Base-by-base conservation (phyloP, 2,329 filamentous ascomycete genomes). In the Tolypocladium nubicola region DNA sequence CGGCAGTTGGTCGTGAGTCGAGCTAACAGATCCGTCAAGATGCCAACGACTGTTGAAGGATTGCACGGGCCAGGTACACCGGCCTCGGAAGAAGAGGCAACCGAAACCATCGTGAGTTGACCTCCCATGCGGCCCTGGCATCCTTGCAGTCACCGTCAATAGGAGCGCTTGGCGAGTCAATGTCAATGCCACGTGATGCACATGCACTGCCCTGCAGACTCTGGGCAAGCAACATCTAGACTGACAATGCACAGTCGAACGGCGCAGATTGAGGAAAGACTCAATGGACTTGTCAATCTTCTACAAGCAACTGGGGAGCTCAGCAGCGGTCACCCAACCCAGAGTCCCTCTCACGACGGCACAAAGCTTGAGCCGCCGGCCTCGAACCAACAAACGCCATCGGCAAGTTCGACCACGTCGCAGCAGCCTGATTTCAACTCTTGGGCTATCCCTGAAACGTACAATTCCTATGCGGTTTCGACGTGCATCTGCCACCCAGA, bases 61-160 rank as follows among this genome's bases (percentile, higher is more conserved):
- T 39, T 81, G 79, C 59, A 66, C 70, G 0, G 70, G 68, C 13
- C 78, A 81, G 61, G 65, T 79, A 33, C 78, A 78, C 61, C 73
- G 72, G 30, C 76, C 76, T 4, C 71, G 79, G 37, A 81, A 81
- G 66, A 81, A 80, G 69, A 71, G 79, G 61, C 74, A 76, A 38
- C 70, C 68, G 39, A 79, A 76, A 58, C 75, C 76, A 38, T 80
- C 78, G 78, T 80, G 68, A 71, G 78, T 73, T n/a, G 23, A 8
- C 7, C 19, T n/a, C 30, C 4, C 3, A 35, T 9, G 7, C 13
- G 9, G 9, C 30, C 11, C 47, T 9, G 2, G 16, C 4, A 13
- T 6, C 4, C 11, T 16, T 30, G 47, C 47, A n/a, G 16, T 7
- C 47, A 9, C 4, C 13, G 2, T 50, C 16, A 3, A 13, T 14